A percentile compares a stretch with the other conserved stretches of the same genome.
phyloP scores from a whole-genome alignment of 2,329 filamentous ascomycete species.

The Cladorrhinum sp. region DNA sequence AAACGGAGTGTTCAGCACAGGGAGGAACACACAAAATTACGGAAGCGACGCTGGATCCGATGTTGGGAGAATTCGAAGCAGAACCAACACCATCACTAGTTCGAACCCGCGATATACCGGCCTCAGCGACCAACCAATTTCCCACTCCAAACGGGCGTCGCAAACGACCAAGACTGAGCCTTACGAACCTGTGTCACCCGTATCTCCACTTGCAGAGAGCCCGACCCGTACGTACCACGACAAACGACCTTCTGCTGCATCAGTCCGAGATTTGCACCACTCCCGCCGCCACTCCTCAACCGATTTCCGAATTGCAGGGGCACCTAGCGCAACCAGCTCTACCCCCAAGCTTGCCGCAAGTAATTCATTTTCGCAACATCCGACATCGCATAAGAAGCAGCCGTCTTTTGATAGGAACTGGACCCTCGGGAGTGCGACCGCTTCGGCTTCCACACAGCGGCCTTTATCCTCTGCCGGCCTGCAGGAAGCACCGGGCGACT shows the following conservation, averaged over 20 bases:
- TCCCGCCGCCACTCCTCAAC: conserved; percentile 85
- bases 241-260: conserved; percentile 73
- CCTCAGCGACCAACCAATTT: conserved; percentile 44
- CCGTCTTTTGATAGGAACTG: conserved; percentile 69
- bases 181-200: conserved; percentile 40
- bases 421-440: conserved; percentile 57
- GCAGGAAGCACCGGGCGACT: conserved; percentile 42
- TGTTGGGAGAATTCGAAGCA: conserved; percentile 50
- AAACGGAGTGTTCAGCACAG: conserved; percentile 48
- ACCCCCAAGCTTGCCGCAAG: conserved; percentile 43
- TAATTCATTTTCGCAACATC: conserved; percentile 40
- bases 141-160: conserved; percentile 50
- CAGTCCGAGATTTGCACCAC: conserved; percentile 77
- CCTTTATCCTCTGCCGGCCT: conserved; percentile 54
- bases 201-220: conserved; percentile 44
- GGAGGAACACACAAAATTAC: conserved; percentile 55
- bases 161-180: conserved; percentile 49
- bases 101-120: conserved; percentile 41
- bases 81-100: conserved; percentile 56
- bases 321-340: conserved; percentile 31
- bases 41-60: conserved; percentile 60
- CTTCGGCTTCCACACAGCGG: conserved; percentile 39
- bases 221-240: conserved; percentile 48
- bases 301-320: conserved; percentile 57
- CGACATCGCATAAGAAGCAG: conserved; percentile 56